A percentile compares a stretch with the other conserved stretches of the same genome.
Conservation (phyloP, 1,139 yeast species). For the Geotrichum siamense region DNA sequence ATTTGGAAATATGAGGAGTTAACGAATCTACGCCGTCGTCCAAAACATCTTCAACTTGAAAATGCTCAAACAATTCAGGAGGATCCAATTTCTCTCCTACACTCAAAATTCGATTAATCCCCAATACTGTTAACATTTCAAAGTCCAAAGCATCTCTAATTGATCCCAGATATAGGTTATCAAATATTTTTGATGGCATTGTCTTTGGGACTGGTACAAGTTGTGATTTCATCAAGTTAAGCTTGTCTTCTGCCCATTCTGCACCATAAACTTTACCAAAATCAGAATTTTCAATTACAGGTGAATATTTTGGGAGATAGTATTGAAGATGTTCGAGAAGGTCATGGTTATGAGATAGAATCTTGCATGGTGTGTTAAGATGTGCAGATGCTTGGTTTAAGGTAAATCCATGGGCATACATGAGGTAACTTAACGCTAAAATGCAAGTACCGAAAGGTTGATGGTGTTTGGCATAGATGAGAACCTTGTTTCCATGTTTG, state of each 20-base stretch:
- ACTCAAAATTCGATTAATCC: slow-evolving; percentile 6
- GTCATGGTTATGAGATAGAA: neutral
- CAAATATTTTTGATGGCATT: slow-evolving; percentile 3
- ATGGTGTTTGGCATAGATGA: slow-evolving; percentile 4
- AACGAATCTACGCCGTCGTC: slow-evolving; percentile 8
- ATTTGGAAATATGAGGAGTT: neutral
- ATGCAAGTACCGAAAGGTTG: slow-evolving; percentile 4
- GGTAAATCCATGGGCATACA: slow-evolving; percentile 5
- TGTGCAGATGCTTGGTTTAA: neutral
- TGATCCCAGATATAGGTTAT: slow-evolving; percentile 4
- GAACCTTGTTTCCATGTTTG: neutral
- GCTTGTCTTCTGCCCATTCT: slow-evolving; percentile 5
- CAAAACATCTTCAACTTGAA: slow-evolving; percentile 5
- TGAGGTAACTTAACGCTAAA: slow-evolving; percentile 3
- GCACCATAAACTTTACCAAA: slow-evolving; percentile 2
- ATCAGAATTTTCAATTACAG: slow-evolving; percentile 3
- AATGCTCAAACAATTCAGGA: slow-evolving; percentile 1
- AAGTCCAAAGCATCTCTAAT: slow-evolving; percentile 1
- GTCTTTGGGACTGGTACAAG: neutral
- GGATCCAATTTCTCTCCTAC: slow-evolving; percentile 1
- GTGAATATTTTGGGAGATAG: slow-evolving; percentile 3
- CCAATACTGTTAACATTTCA: slow-evolving; percentile 1
- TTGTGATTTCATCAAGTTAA: slow-evolving; percentile 1
- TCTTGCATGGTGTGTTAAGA: slow-evolving; percentile 2
- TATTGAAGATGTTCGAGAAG: slow-evolving; percentile 1